Evolutionary conservation across 2,329 filamentous ascomycete species (phyloP).

Genomic region (Clarireedia paspali): DNA sequence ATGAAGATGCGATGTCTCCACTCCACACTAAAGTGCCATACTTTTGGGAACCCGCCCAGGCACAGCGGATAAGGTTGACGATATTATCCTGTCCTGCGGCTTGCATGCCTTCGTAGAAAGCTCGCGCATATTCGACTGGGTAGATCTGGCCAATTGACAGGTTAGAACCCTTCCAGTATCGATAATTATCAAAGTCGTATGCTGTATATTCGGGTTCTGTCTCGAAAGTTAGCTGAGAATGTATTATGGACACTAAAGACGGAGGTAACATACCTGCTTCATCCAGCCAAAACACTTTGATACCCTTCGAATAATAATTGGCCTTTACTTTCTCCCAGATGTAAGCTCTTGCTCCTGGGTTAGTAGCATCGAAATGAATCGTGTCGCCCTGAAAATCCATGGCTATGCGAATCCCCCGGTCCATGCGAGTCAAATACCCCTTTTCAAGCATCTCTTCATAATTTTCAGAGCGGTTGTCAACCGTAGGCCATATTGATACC

Average conservation of each 20-base stretch:
- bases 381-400: constrained; percentile 54
- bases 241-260: no score
- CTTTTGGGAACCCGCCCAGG: constrained; percentile 52
- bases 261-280: constrained; percentile 37
- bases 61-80: constrained; percentile 51
- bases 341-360: constrained; percentile 48
- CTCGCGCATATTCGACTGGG: constrained; percentile 48
- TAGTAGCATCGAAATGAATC: constrained; percentile 56
- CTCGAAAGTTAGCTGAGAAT: background rate
- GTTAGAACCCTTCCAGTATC: constrained; percentile 49
- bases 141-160: constrained; percentile 52
- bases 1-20: constrained; percentile 59
- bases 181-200: constrained; percentile 61
- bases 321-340: constrained; percentile 51
- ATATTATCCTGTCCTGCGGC: constrained; percentile 46
- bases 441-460: constrained; percentile 53
- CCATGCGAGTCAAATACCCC: constrained; percentile 51
- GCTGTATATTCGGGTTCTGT: constrained; percentile 53
- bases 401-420: constrained; percentile 49
- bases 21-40: constrained; percentile 61
- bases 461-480: constrained; percentile 51
- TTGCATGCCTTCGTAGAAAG: constrained; percentile 52
- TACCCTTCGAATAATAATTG: constrained; percentile 55
- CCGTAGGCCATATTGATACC: constrained; percentile 64
- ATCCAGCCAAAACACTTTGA: constrained; percentile 61